Conservation (phyloP, 2,329 filamentous ascomycete genomes). For the Fusarium brevicatenulatum region DNA sequence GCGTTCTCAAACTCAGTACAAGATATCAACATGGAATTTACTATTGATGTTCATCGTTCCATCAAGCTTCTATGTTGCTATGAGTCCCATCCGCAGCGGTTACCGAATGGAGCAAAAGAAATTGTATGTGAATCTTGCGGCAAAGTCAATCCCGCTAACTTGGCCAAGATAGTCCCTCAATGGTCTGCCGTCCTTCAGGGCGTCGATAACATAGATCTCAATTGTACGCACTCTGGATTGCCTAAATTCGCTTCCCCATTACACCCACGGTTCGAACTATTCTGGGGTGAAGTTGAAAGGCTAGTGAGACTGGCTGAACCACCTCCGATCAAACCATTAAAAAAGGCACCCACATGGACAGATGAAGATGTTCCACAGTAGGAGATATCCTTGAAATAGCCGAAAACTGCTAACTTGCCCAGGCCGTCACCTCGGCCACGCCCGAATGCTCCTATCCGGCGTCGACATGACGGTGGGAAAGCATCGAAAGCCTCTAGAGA, state of each 20-base stretch:
- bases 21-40: constrained; percentile 40
- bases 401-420: neutral
- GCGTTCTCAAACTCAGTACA: constrained; percentile 32
- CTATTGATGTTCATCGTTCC: constrained; percentile 33
- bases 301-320: constrained; percentile 25
- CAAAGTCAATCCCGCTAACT: neutral
- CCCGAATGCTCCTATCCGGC: neutral
- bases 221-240: constrained; percentile 35
- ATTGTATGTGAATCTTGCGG: constrained; percentile 9
- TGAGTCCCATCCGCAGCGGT: constrained; percentile 32
- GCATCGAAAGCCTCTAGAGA: constrained; percentile 10
- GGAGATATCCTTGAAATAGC: neutral
- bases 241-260: constrained; percentile 30
- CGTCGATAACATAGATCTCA: constrained; percentile 32
- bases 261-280: constrained; percentile 32
- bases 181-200: constrained; percentile 37
- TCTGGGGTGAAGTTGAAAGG: constrained; percentile 36
- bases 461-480: constrained; percentile 15
- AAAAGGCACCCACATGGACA: constrained; percentile 26
- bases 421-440: neutral
- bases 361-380: constrained; percentile 22
- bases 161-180: constrained; percentile 32
- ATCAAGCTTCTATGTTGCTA: constrained; percentile 38
- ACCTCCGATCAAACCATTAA: constrained; percentile 9
- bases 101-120: constrained; percentile 30